A percentile compares a stretch with the other conserved stretches of the same genome.
Conservation (phyloP, 768 basidiomycete genomes). For the Rhodotorula toruloides region DNA sequence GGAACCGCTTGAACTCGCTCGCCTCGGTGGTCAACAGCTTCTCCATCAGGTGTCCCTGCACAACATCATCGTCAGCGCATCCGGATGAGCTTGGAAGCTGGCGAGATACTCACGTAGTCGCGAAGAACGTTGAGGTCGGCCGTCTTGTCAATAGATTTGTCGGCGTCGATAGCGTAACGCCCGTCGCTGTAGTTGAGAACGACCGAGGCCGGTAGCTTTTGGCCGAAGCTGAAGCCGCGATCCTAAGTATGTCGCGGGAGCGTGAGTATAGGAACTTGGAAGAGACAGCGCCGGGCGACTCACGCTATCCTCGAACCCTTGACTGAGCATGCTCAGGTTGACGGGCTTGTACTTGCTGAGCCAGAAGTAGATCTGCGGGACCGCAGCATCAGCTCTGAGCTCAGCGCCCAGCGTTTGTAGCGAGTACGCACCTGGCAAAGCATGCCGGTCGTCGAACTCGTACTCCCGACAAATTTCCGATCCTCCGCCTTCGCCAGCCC, state of each 20-base stretch:
- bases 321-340: slow-evolving; percentile 60
- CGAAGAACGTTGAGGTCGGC: slow-evolving; percentile 20
- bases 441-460: slow-evolving; percentile 55
- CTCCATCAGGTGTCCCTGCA: slow-evolving; percentile 79
- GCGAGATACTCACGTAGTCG: slow-evolving; percentile 33
- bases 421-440: slow-evolving; percentile 30
- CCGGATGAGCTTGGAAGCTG: too few species aligned
- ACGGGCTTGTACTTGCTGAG: slow-evolving; percentile 67
- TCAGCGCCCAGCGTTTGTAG: too few species aligned
- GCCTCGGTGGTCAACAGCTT: slow-evolving; percentile 70
- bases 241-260: slow-evolving; percentile 51
- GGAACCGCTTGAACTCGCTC: slow-evolving; percentile 58
- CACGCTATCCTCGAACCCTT: slow-evolving; percentile 51
- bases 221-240: slow-evolving; percentile 66
- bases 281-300: neutral
- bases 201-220: slow-evolving; percentile 69
- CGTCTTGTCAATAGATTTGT: slow-evolving; percentile 44
- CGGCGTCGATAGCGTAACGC: slow-evolving; percentile 48
- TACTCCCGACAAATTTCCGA: slow-evolving; percentile 72
- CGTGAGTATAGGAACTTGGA: neutral
- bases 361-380: slow-evolving; percentile 72
- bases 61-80: accelerated
- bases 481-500: slow-evolving; percentile 58
- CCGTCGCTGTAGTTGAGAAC: slow-evolving; percentile 56
- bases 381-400: too few species aligned